Percentiles rank a stretch among this genome's conserved stretches.
Conservation (phyloP, 1,284 basidiomycete species). For the Irpex lacteus region DNA sequence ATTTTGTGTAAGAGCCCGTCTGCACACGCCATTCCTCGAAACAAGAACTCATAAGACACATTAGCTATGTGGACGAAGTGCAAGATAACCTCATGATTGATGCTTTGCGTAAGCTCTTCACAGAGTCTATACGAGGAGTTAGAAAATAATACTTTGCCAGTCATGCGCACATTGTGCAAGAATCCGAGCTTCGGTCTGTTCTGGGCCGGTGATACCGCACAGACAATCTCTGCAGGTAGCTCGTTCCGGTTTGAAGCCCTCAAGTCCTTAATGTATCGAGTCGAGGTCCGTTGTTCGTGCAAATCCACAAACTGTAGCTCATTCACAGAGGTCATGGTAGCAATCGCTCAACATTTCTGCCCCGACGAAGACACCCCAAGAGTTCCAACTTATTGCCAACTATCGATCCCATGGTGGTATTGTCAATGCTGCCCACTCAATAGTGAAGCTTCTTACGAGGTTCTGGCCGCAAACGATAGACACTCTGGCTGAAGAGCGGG, state of each 20-base stretch:
- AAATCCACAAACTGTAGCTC: slow-evolving; percentile 1
- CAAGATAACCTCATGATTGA: slow-evolving; percentile 75
- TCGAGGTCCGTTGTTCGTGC: slow-evolving; percentile 43
- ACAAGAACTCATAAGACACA: neutral
- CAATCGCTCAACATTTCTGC: neutral
- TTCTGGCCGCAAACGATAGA: slow-evolving; percentile 74
- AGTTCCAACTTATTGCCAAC: slow-evolving; percentile 63
- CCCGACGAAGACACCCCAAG: slow-evolving; percentile 32
- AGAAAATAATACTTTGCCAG: slow-evolving; percentile 30
- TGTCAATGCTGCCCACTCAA: slow-evolving; percentile 59
- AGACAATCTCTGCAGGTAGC: slow-evolving; percentile 71
- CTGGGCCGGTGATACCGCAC: slow-evolving; percentile 80
- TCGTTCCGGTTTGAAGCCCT: slow-evolving; percentile 72
- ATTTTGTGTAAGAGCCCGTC: slow-evolving; percentile 49
- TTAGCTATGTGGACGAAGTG: slow-evolving; percentile 69
- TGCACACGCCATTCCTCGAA: neutral
- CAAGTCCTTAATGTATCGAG: slow-evolving; percentile 59
- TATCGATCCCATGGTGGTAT: slow-evolving; percentile 70
- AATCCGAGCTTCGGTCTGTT: slow-evolving; percentile 64
- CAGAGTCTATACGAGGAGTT: neutral
- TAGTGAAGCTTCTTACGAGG: slow-evolving; percentile 57
- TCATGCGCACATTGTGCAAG: slow-evolving; percentile 55
- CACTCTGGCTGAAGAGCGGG: slow-evolving; percentile 51
- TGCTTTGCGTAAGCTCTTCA: slow-evolving; percentile 42
- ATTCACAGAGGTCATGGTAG: neutral